A percentile compares a stretch with the other conserved stretches of the same genome.
These are phyloP conservation scores for Sporothrix humicola DNA, from an alignment of 2,329 filamentous ascomycete genomes.

Conservation along the genomic window DNA sequence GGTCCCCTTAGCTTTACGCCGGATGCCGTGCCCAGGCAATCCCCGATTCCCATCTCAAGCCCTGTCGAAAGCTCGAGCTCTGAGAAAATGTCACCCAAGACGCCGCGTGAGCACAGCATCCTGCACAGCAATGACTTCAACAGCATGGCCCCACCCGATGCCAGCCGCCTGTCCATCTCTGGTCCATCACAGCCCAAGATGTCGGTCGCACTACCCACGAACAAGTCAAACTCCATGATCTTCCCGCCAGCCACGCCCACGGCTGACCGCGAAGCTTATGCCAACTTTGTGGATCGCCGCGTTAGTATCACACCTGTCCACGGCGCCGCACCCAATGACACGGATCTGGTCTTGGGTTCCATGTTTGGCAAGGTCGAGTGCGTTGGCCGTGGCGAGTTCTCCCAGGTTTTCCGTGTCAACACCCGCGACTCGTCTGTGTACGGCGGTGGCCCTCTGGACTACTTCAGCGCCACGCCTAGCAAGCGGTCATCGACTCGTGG, in stretches of 20 bases:
- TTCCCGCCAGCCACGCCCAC: conserved; percentile 82
- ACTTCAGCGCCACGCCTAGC: conserved; percentile 42
- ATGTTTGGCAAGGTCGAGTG: conserved; percentile 82
- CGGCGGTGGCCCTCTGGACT: conserved; percentile 44
- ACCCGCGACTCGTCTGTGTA: conserved; percentile 41
- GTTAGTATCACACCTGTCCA: conserved; percentile 73
- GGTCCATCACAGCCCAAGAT: conserved; percentile 45
- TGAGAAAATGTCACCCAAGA: conserved; percentile 67
- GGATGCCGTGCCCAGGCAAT: background rate
- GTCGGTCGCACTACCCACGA: conserved; percentile 43
- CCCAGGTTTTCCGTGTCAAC: conserved; percentile 83
- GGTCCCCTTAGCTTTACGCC: conserved; percentile 28
- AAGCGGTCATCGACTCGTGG: conserved; percentile 29
- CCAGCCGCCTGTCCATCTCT: conserved; percentile 83
- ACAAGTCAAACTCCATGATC: conserved; percentile 44
- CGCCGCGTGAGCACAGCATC: conserved; percentile 70
- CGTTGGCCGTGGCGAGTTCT: conserved; percentile 90
- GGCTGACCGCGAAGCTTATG: conserved; percentile 57
- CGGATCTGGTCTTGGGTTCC: conserved; percentile 74
- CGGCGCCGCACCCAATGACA: conserved; percentile 70
- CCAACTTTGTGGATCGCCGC: conserved; percentile 60
- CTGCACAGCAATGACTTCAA: conserved; percentile 29
- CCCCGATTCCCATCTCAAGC: conserved; percentile 40
- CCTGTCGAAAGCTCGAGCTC: conserved; percentile 62
- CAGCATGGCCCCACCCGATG: conserved; percentile 72